Percentiles rank a stretch among this genome's conserved stretches.
Conservation (phyloP, 495 filamentous ascomycete genomes). For the Pseudoneurospora amorphoporcata region DNA sequence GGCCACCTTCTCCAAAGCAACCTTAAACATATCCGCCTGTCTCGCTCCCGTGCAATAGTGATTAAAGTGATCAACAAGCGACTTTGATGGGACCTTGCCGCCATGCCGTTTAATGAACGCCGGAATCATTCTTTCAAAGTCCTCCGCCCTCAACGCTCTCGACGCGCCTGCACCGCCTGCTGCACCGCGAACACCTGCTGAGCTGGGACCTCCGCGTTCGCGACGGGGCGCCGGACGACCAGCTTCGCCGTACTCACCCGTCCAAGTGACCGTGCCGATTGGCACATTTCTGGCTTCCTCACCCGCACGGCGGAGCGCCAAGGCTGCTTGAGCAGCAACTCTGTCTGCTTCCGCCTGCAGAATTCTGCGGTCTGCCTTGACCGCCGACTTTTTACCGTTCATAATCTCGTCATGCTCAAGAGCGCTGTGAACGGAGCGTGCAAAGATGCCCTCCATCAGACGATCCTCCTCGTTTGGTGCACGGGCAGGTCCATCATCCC, state of each 20-base stretch:
- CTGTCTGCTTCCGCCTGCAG: conserved; percentile 72
- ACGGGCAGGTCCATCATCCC: conserved; percentile 6
- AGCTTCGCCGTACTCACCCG: conserved; percentile 65
- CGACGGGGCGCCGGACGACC: conserved; percentile 42
- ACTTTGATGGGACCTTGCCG: conserved; percentile 60
- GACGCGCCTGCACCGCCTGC: conserved; percentile 22
- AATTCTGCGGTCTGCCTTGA: conserved; percentile 58
- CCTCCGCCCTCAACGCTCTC: conserved; percentile 27
- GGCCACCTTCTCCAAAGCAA: conserved; percentile 41
- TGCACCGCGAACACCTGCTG: conserved; percentile 46
- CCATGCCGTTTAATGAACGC: conserved; percentile 62
- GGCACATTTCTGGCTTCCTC: conserved; percentile 60
- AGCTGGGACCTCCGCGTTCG: conserved; percentile 33
- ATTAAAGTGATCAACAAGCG: conserved; percentile 68
- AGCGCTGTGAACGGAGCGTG: conserved; percentile 70
- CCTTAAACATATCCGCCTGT: conserved; percentile 38
- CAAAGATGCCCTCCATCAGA: conserved; percentile 79
- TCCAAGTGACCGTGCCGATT: conserved; percentile 89
- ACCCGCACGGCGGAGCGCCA: conserved; percentile 59
- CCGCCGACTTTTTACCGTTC: conserved; percentile 44
- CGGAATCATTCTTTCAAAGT: conserved; percentile 65
- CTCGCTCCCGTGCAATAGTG: conserved; percentile 34
- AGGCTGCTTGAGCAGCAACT: conserved; percentile 67
- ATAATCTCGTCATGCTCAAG: conserved; percentile 87
- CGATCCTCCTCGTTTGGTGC: conserved; percentile 44